Evolutionary conservation across 306 rosid species (phyloP), one percentile per base, ranked within the genome.

Genomic region (Psophocarpus tetragonolobus): DNA sequence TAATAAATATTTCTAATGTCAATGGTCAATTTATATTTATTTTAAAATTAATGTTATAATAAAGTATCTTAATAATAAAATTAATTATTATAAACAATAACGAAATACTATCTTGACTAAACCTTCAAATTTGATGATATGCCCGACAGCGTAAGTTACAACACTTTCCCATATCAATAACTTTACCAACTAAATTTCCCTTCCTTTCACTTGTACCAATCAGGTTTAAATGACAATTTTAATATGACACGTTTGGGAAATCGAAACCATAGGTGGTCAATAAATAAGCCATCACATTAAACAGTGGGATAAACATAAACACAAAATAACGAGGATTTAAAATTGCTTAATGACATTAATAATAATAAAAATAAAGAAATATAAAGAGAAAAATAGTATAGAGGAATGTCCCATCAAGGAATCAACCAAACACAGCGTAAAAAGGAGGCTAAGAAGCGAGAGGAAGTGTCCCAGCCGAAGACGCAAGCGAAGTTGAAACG

Each of bases 381-480:
- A 38, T 39, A 54, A 26, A 65, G 26, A 66, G 41, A 44, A 67
- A 67, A 51, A 66, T 44, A 45, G 73, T 58, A 53, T 66, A 9
- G 77, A 70, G 47, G 61, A 24, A 62, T 71, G 78, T 58, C 73
- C 44, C 77, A 38, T 62, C 81, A 61, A 74, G 0, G n/a, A 45
- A 62, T 47, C 33, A 41, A 74, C 44, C 53, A 42, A 53, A 73
- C 62, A 56, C 6, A 47, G 35, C 45, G 68, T 13, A 45, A 72
- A 72, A 58, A 50, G 53, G 61, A 60, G 79, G 61, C 50, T 60
- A 68, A 77, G 20, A 68, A 77, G 18, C 18, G 12, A 24, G 42
- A 73, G 24, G 20, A 65, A 38, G 85, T 74, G 78, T 20, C 44
- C 61, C 38, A 77, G 72, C 79, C 77, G 83, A 77, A 81, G 77